Evolutionary conservation across 805 yeast genomes (phyloP).

Genomic region (Metschnikowia corniflorae): DNA sequence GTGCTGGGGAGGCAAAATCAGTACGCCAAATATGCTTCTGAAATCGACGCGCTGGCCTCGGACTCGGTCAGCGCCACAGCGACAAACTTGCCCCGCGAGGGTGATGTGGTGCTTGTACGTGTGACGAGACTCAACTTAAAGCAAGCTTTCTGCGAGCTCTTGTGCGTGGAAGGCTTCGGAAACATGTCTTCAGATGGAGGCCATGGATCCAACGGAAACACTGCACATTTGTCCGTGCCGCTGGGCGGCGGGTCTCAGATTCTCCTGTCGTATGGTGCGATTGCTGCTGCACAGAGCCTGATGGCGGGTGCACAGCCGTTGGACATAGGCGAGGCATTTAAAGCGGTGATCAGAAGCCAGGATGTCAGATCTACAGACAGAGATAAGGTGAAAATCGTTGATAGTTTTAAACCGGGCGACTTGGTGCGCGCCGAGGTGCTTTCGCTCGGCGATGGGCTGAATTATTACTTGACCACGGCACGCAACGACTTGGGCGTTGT

Average conservation of each 20-base stretch:
- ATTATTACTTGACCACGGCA: slow-evolving; percentile 87
- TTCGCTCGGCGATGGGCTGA: slow-evolving; percentile 92
- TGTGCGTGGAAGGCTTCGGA: slow-evolving; percentile 59
- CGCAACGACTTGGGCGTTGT: slow-evolving; percentile 91
- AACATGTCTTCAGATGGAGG: slow-evolving; percentile 60
- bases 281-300: slow-evolving; percentile 41
- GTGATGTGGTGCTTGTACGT: slow-evolving; percentile 75
- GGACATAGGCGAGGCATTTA: slow-evolving; percentile 84
- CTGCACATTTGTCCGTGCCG: slow-evolving; percentile 36
- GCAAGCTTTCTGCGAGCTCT: slow-evolving; percentile 77
- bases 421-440: slow-evolving; percentile 76
- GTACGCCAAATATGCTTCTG: slow-evolving; percentile 24
- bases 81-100: slow-evolving; percentile 71
- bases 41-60: slow-evolving; percentile 17
- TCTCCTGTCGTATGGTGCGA: slow-evolving; percentile 30
- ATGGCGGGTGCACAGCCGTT: slow-evolving; percentile 39
- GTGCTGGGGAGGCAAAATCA: slow-evolving; percentile 24
- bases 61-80: slow-evolving; percentile 24
- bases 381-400: slow-evolving; percentile 76
- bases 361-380: slow-evolving; percentile 90
- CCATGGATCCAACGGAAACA: slow-evolving; percentile 52
- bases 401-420: slow-evolving; percentile 88
- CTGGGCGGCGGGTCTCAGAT: slow-evolving; percentile 55
- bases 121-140: slow-evolving; percentile 62
- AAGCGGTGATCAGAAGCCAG: slow-evolving; percentile 79